These are phyloP conservation scores for Asclepias syriaca DNA, from an alignment of 257 asterid species.

Conservation along the genomic window DNA sequence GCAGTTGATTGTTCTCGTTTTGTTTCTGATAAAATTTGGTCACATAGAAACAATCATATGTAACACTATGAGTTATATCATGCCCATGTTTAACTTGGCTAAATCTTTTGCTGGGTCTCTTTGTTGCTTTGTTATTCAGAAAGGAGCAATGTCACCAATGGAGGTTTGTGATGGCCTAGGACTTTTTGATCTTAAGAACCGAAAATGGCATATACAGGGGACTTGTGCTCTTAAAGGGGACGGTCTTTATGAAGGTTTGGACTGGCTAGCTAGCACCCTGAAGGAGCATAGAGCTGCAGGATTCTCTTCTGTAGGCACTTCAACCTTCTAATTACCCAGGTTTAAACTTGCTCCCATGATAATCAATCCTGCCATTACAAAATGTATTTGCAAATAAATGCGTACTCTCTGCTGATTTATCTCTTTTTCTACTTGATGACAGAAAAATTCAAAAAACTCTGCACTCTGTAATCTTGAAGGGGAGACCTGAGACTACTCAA, in stretches of 20 bases:
- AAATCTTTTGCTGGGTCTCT: background rate
- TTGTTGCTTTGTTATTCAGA: conserved; percentile 34
- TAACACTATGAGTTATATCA: background rate
- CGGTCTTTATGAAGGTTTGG: conserved; percentile 92
- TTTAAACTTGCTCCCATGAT: conserved; percentile 17
- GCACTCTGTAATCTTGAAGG: conserved; percentile 26
- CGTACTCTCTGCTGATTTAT: background rate
- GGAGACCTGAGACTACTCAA: background rate
- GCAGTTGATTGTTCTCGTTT: background rate
- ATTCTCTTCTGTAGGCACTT: conserved; percentile 77
- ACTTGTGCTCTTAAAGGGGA: conserved; percentile 90
- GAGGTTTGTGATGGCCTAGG: conserved; percentile 96
- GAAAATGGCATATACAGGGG: conserved; percentile 98
- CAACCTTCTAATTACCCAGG: conserved; percentile 48
- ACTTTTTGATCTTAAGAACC: conserved; percentile 68
- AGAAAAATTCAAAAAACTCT: conserved; percentile 10
- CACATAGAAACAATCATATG: background rate
- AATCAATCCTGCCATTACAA: background rate
- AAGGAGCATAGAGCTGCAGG: conserved; percentile 82
- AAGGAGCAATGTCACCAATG: conserved; percentile 91
- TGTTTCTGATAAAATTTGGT: background rate
- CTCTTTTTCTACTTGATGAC: background rate
- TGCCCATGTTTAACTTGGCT: background rate
- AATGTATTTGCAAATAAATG: background rate
- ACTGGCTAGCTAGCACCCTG: conserved; percentile 86